Evolutionary conservation across 352 stramenopile species (phyloP), one percentile per base, ranked within the genome.

Genomic region (Pythium biforme): DNA sequence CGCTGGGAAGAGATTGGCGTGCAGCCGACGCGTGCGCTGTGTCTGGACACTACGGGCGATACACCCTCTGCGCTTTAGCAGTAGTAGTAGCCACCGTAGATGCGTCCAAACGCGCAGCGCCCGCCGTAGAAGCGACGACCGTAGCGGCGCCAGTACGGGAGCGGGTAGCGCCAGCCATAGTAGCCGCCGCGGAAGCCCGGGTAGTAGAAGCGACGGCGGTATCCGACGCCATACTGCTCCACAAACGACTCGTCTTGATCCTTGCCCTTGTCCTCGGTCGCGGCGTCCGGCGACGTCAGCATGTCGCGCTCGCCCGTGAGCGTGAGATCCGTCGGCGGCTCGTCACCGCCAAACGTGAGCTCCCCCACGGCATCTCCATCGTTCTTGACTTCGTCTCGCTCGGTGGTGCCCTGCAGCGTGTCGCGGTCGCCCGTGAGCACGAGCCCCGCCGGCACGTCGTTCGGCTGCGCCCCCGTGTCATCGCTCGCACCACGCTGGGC

Each of bases 141-240:
- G 46, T 72, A 76, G 25, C 53, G 52, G 69, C 77, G 76, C 74
- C 74, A 81, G 62, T 70, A 79, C 54, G 45, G 51, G 25, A 79
- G 52, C 34, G 74, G 73, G 62, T 75, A 80, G 60, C 73, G 69
- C 69, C 70, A 80, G 48, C 73, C 73, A 45, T 71, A 76, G 51
- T 69, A 64, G 27, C 72, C 66, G n/a, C 73, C 57, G 31, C 66
- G 63, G 39, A 48, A 62, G 40, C 51, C 61, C 17, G 73, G 64
- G 64, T 70, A 78, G 22, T 47, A 63, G 56, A 77, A 82, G 51
- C 73, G 70, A 27, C 54, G 31, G 31, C 63, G 62, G 40, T 67
- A 75, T 19, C 61, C 52, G 10, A 45, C 33, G 4, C 41, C 33
- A 19, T 41, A 48, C 34, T 55, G 43, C 27, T 59, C 27, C 23